Base-by-base conservation (phyloP, 1,284 basidiomycete species). In the Malassezia cuniculi region DNA sequence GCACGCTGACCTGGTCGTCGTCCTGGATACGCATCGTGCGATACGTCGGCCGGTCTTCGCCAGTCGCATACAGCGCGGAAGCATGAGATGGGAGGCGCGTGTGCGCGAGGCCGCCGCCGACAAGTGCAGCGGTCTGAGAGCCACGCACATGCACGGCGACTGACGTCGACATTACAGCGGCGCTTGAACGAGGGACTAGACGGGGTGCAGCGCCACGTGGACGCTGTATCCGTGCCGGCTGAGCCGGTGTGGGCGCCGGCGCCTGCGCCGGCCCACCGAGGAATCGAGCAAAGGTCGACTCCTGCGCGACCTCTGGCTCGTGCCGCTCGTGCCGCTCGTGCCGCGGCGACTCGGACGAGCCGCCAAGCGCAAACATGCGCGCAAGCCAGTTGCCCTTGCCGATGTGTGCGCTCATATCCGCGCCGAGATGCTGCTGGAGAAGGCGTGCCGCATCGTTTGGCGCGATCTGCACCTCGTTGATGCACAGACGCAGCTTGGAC, bases 401-500 rank as follows among this genome's bases (percentile, higher is more conserved):
- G 50, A 33, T 19, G 56, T 36, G 39, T 55, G 47, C 35, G 49
- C 54, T 10, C 57, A 51, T 2, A 56, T 36, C 60, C 58, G 60
- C 53, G 12, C 56, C 57, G 2, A 66, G 52, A 21, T 64, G 57
- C 24, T 65, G 60, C 6, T 62, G 42, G 16, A 65, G 48, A 25
- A 65, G 48, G 39, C 50, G 51, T 18, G 55, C 37, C 3, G 62
- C 87, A 16, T 79, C 71, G 3, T 75, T 71, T 15, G 90, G 90
- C 47, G 94, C 83, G 27, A 97, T 75, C 36, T 87, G 80, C 21
- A 95, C 74, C 48, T 93, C 82, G 66, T 97, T 97, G 48, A 95
- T 71, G 14, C 80, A 76, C 16, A 79, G 76, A 29, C 87, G 78
- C 50, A 95, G 72, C 52, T 81, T 75, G 5, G 84, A 81, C 55